Conservation (phyloP, 169 alveolate species). For the Plasmodium gonderi region DNA sequence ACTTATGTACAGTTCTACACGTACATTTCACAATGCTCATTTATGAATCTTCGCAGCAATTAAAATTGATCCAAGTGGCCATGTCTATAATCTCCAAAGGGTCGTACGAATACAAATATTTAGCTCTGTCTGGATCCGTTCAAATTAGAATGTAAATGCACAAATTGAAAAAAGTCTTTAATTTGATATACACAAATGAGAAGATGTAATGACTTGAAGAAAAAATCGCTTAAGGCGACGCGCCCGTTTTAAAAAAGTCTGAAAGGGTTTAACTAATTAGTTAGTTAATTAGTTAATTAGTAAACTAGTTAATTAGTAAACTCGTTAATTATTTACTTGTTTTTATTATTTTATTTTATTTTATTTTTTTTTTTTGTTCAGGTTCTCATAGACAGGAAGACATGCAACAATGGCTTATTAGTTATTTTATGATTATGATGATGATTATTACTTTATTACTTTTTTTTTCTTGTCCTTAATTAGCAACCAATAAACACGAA, state of each 20-base stretch:
- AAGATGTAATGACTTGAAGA: no score
- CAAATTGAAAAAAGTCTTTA: no score
- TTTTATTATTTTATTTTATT: not conserved
- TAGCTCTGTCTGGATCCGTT: conserved; percentile 57
- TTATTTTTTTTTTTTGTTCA: conserved; percentile 5
- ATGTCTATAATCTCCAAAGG: conserved; percentile 75
- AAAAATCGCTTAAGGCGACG: no score
- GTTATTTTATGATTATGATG: not conserved
- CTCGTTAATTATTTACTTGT: not conserved
- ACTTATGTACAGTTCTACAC: not conserved
- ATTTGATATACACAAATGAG: no score
- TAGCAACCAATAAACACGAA: not conserved
- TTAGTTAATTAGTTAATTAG: not conserved
- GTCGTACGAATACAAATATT: conserved; percentile 35
- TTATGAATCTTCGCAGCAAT: conserved; percentile 71
- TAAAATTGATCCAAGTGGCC: conserved; percentile 76
- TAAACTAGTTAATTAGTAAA: not conserved
- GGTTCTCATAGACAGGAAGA: conserved; percentile 30
- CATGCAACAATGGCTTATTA: not conserved
- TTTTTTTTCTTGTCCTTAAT: not conserved
- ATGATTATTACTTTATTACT: not conserved
- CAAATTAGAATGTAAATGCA: conserved; percentile 61
- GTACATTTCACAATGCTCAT: not conserved
- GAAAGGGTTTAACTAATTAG: not conserved
- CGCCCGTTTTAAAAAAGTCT: not conserved